These are phyloP conservation scores for Diplodia sapinea DNA, from an alignment of 2,329 filamentous ascomycete species.

Conservation along the genomic window DNA sequence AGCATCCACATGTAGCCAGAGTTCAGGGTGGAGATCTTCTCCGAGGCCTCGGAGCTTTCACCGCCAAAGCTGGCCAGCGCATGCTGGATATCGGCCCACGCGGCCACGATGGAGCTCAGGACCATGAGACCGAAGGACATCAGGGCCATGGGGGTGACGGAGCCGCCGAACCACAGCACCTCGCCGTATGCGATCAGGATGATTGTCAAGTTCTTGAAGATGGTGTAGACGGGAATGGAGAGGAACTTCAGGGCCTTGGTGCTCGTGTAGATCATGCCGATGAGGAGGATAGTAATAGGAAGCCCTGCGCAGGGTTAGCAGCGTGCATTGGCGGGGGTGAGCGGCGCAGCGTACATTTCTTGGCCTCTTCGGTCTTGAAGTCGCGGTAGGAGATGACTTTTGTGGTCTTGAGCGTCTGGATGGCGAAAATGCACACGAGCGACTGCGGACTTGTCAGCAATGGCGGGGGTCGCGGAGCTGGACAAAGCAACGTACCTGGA, in stretches of 20 bases:
- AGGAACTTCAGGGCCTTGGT: constrained; percentile 96
- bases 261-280: constrained; percentile 98
- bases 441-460: constrained; percentile 63
- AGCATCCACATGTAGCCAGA: constrained; percentile 98
- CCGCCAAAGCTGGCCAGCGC: constrained; percentile 70
- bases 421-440: constrained; percentile 84
- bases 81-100: constrained; percentile 95
- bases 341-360: constrained; percentile 72
- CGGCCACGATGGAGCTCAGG: constrained; percentile 88
- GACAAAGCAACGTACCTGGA: constrained; percentile 72
- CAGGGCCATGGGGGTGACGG: constrained; percentile 82
- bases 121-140: constrained; percentile 98
- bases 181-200: constrained; percentile 98
- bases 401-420: constrained; percentile 78
- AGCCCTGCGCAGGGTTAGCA: constrained; percentile 70
- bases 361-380: constrained; percentile 89
- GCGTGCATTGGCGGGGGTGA: neutral
- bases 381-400: constrained; percentile 82
- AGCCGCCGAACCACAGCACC: constrained; percentile 96
- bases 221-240: constrained; percentile 97
- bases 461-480: neutral
- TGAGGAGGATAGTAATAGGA: constrained; percentile 90
- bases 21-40: constrained; percentile 86
- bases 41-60: constrained; percentile 65
- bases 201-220: constrained; percentile 99